Base-by-base conservation (phyloP, 352 stramenopile genomes). In the Ophiocytium majus region DNA sequence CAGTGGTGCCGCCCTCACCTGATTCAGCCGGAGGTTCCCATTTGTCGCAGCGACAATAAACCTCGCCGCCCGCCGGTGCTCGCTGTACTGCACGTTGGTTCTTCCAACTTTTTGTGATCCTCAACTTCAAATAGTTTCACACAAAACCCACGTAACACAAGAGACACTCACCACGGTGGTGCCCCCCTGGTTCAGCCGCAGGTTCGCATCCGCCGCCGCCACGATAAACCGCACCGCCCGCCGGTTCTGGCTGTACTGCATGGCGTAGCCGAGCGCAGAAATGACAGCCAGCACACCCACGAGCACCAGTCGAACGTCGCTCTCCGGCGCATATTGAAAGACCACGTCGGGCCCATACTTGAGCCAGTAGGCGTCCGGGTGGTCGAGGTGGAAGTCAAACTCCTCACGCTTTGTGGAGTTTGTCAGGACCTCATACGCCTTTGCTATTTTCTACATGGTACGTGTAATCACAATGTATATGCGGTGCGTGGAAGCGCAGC, bases 351-450 rank as follows among this genome's bases (percentile, higher is more conserved):
- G 76, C 1, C 84, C 84, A 36, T 88, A 88, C 81, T 88, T 82
- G 0, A 79, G 64, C 84, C 84, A 88, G 66, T 88, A 88, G 80
- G 84, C 84, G 49, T 88, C 84, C 71, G 84, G 84, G 76, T 88
- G 84, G 37, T 88, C 84, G 10, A 88, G 84, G 80, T 85, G 84
- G 63, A 88, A 88, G 76, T 88, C 63, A 63, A 85, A 88, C 63
- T 88, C 80, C 81, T 88, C 81, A 71, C 81, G 81, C 33, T 85
- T 81, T 32, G 83, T 76, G 23, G 71, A 37, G 76, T 88, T 82
- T 64, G 82, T 85, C 50, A 88, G 84, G 23, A 88, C 84, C 19
- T 76, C 63, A 34, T 88, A 88, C 10, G 84, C 84, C 71, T 85
- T 88, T 49, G 84, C 80, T 23, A 88, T 76, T 37, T 82, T 88